Evolutionary conservation across 495 filamentous ascomycete genomes (phyloP).

Genomic region (Pyrenopolyporus hunteri): DNA sequence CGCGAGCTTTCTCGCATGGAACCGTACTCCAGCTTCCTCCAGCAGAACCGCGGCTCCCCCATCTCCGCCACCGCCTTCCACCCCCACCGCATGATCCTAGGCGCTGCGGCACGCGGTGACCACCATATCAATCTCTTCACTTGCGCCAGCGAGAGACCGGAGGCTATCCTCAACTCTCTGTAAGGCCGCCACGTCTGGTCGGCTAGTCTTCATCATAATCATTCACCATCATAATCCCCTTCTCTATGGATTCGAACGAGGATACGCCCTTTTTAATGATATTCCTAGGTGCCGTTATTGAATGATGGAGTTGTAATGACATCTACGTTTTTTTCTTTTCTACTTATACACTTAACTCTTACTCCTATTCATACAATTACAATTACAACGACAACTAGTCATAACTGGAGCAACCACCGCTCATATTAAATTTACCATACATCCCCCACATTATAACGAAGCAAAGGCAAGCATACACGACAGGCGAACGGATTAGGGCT

Average conservation of each 20-base stretch:
- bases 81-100: slow-evolving; percentile 91
- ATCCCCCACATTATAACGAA: no score
- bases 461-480: no score
- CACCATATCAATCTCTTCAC: slow-evolving; percentile 75
- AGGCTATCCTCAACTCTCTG: slow-evolving; percentile 31
- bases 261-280: background rate
- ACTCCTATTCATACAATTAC: background rate
- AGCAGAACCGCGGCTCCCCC: slow-evolving; percentile 74
- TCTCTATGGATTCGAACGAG: background rate
- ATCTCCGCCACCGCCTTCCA: slow-evolving; percentile 94
- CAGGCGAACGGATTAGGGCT: no score
- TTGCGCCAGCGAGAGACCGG: slow-evolving; percentile 55
- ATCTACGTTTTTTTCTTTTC: background rate
- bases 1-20: slow-evolving; percentile 77
- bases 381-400: no score
- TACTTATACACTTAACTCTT: background rate
- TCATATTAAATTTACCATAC: no score
- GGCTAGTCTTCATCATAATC: background rate
- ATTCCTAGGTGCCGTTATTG: no score
- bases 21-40: slow-evolving; percentile 86
- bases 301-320: slow-evolving; percentile 6
- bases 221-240: background rate
- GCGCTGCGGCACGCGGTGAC: slow-evolving; percentile 76
- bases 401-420: no score
- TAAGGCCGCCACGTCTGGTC: background rate